A percentile compares a stretch with the other conserved stretches of the same genome.
phyloP scores from a whole-genome alignment of 129 eudicot genomes.

The Rutidosis leptorrhynchoides region DNA sequence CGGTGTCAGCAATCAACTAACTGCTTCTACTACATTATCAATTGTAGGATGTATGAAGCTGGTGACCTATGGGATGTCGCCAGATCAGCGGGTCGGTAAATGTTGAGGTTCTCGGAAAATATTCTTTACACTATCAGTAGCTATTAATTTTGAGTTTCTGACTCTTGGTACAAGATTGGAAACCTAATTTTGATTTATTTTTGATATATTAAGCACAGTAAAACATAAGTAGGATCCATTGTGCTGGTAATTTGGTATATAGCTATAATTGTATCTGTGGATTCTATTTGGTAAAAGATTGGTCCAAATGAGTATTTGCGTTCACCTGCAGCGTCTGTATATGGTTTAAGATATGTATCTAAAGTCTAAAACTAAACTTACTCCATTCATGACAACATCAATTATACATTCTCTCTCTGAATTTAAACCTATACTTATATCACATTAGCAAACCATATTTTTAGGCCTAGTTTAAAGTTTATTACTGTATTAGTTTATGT shows the following conservation, averaged over 20 bases:
- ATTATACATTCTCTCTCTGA: too few relatives aligned
- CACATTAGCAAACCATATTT: too few relatives aligned
- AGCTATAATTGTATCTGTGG: conserved; percentile 6
- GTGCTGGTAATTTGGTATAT: neutral
- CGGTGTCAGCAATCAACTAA: conserved; percentile 48
- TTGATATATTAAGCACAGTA: neutral
- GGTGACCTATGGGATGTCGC: conserved; percentile 6
- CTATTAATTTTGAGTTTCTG: conserved; percentile 13
- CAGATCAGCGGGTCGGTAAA: conserved; percentile 22
- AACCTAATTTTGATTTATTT: conserved; percentile 1
- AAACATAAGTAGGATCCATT: conserved; percentile 24
- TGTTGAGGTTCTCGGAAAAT: conserved; percentile 19
- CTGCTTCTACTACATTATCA: neutral
- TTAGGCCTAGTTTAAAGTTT: too few relatives aligned
- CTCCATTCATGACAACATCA: too few relatives aligned
- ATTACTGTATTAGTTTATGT: too few relatives aligned
- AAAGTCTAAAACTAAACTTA: too few relatives aligned
- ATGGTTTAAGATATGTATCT: neutral
- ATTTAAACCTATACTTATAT: too few relatives aligned
- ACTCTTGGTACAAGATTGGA: conserved; percentile 8
- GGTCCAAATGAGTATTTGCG: conserved; percentile 1
- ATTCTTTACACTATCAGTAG: conserved; percentile 15
- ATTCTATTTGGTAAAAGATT: conserved; percentile 11
- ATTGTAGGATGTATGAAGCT: conserved; percentile 21
- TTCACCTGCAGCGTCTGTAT: neutral